Conservation (phyloP, 768 basidiomycete species). For the Pulveroboletus sp. region DNA sequence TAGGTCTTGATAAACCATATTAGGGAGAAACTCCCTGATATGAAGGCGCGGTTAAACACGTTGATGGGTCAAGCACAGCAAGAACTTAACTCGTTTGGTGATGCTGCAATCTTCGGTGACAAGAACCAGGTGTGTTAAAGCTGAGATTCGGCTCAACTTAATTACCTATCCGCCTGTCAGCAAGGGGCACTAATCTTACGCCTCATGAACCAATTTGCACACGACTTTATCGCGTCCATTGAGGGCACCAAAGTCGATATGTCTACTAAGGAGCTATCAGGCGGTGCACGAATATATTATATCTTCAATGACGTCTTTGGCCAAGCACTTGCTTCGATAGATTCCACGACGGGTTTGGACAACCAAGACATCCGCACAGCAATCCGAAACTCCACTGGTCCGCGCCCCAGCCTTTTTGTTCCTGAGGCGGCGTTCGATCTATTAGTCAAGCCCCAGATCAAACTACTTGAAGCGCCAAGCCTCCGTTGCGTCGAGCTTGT, state of each 20-base stretch:
- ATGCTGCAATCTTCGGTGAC: conserved; percentile 87
- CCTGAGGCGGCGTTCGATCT: conserved; percentile 97
- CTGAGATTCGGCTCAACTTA: neutral
- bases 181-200: conserved; percentile 88
- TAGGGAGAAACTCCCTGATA: conserved; percentile 96
- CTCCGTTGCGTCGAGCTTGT: conserved; percentile 95
- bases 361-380: conserved; percentile 96
- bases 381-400: conserved; percentile 97
- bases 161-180: conserved; percentile 31
- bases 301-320: conserved; percentile 99
- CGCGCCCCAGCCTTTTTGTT: conserved; percentile 91
- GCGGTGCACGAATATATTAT: conserved; percentile 97
- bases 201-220: conserved; percentile 97
- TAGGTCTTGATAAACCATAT: conserved; percentile 96
- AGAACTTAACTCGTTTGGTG: conserved; percentile 94
- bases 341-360: conserved; percentile 87
- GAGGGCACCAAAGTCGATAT: conserved; percentile 96
- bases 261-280: conserved; percentile 96
- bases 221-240: conserved; percentile 95
- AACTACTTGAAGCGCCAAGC: conserved; percentile 90
- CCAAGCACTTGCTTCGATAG: conserved; percentile 81
- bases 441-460: conserved; percentile 97
- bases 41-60: conserved; percentile 98
- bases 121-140: conserved; percentile 60
- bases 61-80: conserved; percentile 99